Base-by-base conservation (phyloP, 2,329 filamentous ascomycete genomes). In the Fusarium papillatum region DNA sequence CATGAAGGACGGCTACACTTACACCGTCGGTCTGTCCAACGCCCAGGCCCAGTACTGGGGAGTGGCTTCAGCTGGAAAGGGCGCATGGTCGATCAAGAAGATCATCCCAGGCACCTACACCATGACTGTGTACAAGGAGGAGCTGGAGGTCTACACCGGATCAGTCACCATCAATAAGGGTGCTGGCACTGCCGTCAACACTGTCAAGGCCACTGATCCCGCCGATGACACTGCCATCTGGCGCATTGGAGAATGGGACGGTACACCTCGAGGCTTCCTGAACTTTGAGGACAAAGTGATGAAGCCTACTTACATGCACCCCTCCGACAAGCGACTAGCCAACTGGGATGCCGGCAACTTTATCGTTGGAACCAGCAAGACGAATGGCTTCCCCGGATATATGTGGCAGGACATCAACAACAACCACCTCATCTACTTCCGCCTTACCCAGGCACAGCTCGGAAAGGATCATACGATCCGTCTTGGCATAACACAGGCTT, bases 341-440 rank as follows among this genome's bases (percentile, higher is more conserved):
- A 72, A 73, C 17, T 83, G 82, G 82, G 79, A 80, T 55, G 71
- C 79, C 11, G 75, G 75, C 60, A 83, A 83, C 77, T 83, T 80
- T 72, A 84, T 83, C 59, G 79, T 84, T 17, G 82, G 83, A 62
- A 83, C 83, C 13, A 81, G 81, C 29, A 71, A 81, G 7, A 77
- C 78, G 5, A 82, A 79, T 66, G 73, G 77, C 24, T 85, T 86
- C 76, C 85, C 84, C 0, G 83, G 83, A 3, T 86, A 86, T 71
- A 85, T 86, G 67, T 86, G 84, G 84, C 81, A 82, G 38, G 84
- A 84, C 53, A 69, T 86, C 62, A 86, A 86, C 79, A 86, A 85
- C 76, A 80, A 83, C 57, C 82, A 85, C 63, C 65, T 86, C 31
- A 79, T 86, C 19, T 86, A 86, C 78, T 86, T 86, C 79, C 81